phyloP scores from a whole-genome alignment of 495 filamentous ascomycete species.

The Cairneyella variabilis region DNA sequence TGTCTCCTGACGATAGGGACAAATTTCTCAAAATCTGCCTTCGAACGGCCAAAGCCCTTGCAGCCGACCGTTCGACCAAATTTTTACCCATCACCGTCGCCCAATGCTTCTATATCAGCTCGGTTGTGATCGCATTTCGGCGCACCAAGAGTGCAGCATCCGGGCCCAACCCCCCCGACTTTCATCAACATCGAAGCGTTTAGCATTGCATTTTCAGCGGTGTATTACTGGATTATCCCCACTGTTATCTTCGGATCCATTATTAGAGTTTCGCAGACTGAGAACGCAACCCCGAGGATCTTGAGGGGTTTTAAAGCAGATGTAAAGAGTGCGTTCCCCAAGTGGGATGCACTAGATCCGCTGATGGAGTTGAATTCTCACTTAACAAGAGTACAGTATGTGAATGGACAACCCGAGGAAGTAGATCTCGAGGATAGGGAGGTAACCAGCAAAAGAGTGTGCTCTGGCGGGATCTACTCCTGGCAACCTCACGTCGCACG shows the following conservation, averaged over 20 bases:
- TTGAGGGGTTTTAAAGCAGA: not conserved
- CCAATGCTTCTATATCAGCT: not conserved
- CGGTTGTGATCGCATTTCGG: not conserved
- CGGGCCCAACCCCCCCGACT: not conserved
- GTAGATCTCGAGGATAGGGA: too few relatives aligned
- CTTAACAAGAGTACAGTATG: too few relatives aligned
- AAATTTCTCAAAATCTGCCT: not conserved
- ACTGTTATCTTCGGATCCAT: not conserved
- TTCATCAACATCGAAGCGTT: constrained; percentile 1
- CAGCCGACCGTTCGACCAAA: not conserved
- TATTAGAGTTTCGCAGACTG: not conserved
- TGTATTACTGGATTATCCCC: not conserved
- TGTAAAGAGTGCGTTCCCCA: not conserved
- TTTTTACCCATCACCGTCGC: not conserved
- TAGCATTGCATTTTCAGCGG: not conserved
- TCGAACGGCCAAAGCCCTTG: not conserved
- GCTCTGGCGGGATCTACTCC: not conserved
- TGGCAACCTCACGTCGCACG: not conserved
- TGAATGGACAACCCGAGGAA: too few relatives aligned
- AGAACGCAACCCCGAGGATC: not conserved
- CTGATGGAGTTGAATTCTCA: too few relatives aligned
- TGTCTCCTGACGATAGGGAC: not conserved
- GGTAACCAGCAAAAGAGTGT: too few relatives aligned
- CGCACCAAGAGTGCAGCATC: not conserved
- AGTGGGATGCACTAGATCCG: too few relatives aligned